These are phyloP conservation scores for Sugiyamaella grinbergsii DNA, from an alignment of 1,139 yeast species.

Conservation along the genomic window DNA sequence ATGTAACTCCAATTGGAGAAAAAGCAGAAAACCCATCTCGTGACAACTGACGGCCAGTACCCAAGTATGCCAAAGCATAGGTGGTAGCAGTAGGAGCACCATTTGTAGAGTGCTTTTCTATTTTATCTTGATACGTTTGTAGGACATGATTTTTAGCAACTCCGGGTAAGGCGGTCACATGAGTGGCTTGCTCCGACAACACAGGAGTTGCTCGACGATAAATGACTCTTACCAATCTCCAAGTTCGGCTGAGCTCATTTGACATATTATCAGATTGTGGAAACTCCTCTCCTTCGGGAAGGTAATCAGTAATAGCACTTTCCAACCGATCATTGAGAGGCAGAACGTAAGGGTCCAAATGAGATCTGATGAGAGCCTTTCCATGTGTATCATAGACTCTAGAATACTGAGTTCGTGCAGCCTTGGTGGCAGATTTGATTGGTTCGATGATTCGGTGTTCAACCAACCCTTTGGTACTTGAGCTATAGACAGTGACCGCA, in stretches of 20 bases:
- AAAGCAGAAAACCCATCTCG: constrained; percentile 26
- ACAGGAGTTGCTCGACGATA: constrained; percentile 42
- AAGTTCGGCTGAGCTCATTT: constrained; percentile 41
- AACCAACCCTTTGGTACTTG: constrained; percentile 38
- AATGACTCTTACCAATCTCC: constrained; percentile 39
- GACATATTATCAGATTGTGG: constrained; percentile 41
- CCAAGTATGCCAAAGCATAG: constrained; percentile 28
- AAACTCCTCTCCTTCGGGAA: constrained; percentile 52
- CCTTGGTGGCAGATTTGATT: constrained; percentile 37
- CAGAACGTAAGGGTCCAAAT: constrained; percentile 61
- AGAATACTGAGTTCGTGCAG: constrained; percentile 40
- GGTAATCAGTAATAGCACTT: constrained; percentile 46
- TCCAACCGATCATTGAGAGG: constrained; percentile 62
- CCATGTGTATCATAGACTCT: constrained; percentile 57
- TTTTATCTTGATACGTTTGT: constrained; percentile 37
- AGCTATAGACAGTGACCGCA: constrained; percentile 35
- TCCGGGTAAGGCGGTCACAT: constrained; percentile 31
- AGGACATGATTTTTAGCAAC: constrained; percentile 35
- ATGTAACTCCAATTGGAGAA: constrained; percentile 8
- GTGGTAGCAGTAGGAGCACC: constrained; percentile 21
- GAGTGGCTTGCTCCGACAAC: constrained; percentile 34
- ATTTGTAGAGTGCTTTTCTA: constrained; percentile 31
- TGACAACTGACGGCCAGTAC: constrained; percentile 32
- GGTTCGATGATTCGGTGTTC: constrained; percentile 40
- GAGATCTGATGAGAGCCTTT: constrained; percentile 60